Evolutionary conservation across 2,329 filamentous ascomycete genomes (phyloP).

Genomic region (Pseudocercospora eumusae): DNA sequence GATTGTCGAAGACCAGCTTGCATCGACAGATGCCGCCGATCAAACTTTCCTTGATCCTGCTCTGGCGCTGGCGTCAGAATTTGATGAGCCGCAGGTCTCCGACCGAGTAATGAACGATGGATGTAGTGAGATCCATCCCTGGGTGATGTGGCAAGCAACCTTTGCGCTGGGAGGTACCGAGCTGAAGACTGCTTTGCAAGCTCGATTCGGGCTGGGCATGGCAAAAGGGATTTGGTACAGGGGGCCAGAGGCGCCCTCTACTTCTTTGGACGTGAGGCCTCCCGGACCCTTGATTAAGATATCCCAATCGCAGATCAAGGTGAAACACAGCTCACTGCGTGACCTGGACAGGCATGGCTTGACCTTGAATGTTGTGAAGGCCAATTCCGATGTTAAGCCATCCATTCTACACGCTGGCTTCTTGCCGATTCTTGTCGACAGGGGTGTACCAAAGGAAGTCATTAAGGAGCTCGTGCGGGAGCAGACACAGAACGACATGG

Average conservation of each 20-base stretch:
- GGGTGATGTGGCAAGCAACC: not conserved
- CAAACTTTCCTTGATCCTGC: slow-evolving; percentile 41
- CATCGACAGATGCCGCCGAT: slow-evolving; percentile 42
- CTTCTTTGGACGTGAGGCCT: slow-evolving; percentile 7
- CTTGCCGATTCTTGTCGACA: slow-evolving; percentile 66
- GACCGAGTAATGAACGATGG: slow-evolving; percentile 53
- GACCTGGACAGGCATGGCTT: slow-evolving; percentile 43
- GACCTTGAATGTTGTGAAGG: slow-evolving; percentile 61
- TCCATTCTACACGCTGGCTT: slow-evolving; percentile 68
- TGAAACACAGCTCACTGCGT: slow-evolving; percentile 18
- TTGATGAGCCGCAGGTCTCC: slow-evolving; percentile 11
- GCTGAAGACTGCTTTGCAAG: slow-evolving; percentile 10
- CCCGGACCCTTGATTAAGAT: slow-evolving; percentile 53
- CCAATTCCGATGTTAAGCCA: slow-evolving; percentile 51
- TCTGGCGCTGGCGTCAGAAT: slow-evolving; percentile 7
- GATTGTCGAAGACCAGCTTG: slow-evolving; percentile 26
- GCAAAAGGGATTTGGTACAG: slow-evolving; percentile 14
- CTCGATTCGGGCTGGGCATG: slow-evolving; percentile 8
- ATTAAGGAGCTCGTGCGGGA: slow-evolving; percentile 55
- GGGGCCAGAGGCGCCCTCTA: not conserved
- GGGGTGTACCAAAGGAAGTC: slow-evolving; percentile 50
- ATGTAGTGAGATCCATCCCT: slow-evolving; percentile 53
- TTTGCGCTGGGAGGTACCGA: not conserved
- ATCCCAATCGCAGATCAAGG: slow-evolving; percentile 68
- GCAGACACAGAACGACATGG: slow-evolving; percentile 56